phyloP scores from a whole-genome alignment of 345 rosid genomes.

The Capsella bursapastoris region DNA sequence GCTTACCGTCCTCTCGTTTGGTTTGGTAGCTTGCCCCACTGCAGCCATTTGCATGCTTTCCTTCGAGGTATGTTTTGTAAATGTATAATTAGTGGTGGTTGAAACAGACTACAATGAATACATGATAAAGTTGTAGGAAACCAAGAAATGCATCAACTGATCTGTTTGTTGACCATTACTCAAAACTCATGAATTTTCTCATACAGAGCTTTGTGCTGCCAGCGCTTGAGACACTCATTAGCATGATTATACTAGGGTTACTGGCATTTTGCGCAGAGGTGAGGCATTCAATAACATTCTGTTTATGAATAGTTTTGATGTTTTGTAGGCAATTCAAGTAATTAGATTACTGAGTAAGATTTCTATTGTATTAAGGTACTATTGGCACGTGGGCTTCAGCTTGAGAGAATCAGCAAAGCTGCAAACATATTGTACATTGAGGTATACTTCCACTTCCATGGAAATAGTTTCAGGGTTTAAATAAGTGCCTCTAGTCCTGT shows the following conservation, averaged over 20 bases:
- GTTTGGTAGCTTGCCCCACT: conserved; percentile 74
- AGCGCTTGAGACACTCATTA: conserved; percentile 51
- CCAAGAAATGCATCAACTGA: background rate
- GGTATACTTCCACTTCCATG: conserved; percentile 47
- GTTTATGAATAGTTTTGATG: background rate
- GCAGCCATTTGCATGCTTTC: conserved; percentile 69
- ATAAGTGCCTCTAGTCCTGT: background rate
- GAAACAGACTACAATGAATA: background rate
- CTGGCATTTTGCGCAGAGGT: conserved; percentile 90
- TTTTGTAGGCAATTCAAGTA: conserved; percentile 6
- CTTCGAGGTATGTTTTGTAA: conserved; percentile 61
- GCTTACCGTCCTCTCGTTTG: conserved; percentile 79
- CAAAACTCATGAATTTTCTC: conserved; percentile 14
- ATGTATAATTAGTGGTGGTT: background rate
- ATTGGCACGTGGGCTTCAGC: conserved; percentile 86
- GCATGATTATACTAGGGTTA: conserved; percentile 64
- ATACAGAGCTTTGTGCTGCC: conserved; percentile 80
- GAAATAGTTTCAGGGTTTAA: background rate
- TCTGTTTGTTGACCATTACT: background rate
- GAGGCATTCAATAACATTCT: conserved; percentile 12
- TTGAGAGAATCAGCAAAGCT: conserved; percentile 84
- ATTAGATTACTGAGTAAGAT: background rate
- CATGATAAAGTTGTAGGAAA: background rate
- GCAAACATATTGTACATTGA: conserved; percentile 68
- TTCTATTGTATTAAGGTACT: conserved; percentile 53